A percentile compares a stretch with the other conserved stretches of the same genome.
Evolutionary conservation across 495 filamentous ascomycete species (phyloP).

Genomic region (Penicillium subrubescens): DNA sequence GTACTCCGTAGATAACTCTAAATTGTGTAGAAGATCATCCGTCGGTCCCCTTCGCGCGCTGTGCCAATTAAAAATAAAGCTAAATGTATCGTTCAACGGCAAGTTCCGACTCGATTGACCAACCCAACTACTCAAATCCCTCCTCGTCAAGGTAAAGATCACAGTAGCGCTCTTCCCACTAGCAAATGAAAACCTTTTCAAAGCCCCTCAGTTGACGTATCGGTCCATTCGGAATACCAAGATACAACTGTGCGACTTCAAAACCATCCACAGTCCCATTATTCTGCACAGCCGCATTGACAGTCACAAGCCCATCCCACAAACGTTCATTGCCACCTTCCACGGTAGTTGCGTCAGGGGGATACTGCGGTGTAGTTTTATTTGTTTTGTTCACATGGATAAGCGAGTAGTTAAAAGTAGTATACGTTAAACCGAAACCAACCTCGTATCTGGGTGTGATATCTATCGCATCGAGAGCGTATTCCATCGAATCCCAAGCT

Average conservation of each 20-base stretch:
- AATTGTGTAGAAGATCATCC: no score
- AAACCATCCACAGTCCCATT: slow-evolving; percentile 51
- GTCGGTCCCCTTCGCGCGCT: no score
- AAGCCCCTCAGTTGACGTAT: slow-evolving; percentile 67
- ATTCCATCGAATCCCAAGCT: no score
- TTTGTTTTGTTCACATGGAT: slow-evolving; percentile 12
- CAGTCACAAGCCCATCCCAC: slow-evolving; percentile 57
- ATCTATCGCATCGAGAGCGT: slow-evolving; percentile 56
- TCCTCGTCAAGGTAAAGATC: slow-evolving; percentile 57
- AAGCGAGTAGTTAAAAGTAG: slow-evolving; percentile 58
- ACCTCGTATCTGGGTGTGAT: slow-evolving; percentile 65
- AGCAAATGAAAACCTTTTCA: slow-evolving; percentile 54
- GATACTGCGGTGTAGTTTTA: slow-evolving; percentile 1
- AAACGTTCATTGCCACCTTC: slow-evolving; percentile 61
- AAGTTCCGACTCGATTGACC: slow-evolving; percentile 50
- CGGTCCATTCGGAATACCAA: slow-evolving; percentile 48
- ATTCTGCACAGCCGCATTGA: slow-evolving; percentile 55
- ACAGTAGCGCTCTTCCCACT: slow-evolving; percentile 47
- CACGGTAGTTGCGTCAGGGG: slow-evolving; percentile 28
- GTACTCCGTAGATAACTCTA: no score
- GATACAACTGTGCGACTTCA: slow-evolving; percentile 64
- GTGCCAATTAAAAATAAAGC: no score
- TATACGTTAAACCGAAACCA: slow-evolving; percentile 69
- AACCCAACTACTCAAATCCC: slow-evolving; percentile 74
- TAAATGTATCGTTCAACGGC: not conserved